Base-by-base conservation (phyloP, 2,329 filamentous ascomycete species). In the Lecanicillium sp. region DNA sequence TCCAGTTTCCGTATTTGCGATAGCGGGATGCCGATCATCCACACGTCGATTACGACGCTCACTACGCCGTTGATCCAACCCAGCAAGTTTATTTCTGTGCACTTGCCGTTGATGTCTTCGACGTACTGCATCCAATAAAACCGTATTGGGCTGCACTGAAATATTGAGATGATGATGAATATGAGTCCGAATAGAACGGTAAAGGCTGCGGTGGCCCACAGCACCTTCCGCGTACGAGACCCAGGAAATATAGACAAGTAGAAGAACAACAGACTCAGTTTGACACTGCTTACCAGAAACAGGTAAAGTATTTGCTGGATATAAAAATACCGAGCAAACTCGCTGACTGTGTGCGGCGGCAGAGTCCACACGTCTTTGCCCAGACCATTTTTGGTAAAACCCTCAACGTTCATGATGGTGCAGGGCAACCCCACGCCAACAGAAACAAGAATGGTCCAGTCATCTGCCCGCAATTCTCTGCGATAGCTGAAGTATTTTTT, bases 161-260 rank as follows among this genome's bases (percentile, higher is more conserved):
- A 70, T 9, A 72, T 48, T 13, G 58, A 62, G 8, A 64, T 51
- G 4, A 73, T 43, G n/a, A 66, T 37, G 30, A 71, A 76, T 3
- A 53, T 46, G 13, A 66, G 4, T 3, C 67, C 66, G 36, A 61
- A 68, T 1, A 62, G 6, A 5, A 50, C 32, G 27, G 60, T 62
- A 39, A 71, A 58, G 5, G 46, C 47, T 27, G 72, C 48, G 0
- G 68, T 69, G 14, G 42, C 57, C 56, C 61, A 65, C 7, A 74
- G 56, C 10, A 68, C 33, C 7, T 52, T 54, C 13, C 61, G 60
- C 9, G 72, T 60, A 3, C 36, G 40, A 0, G 36, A 42, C 0
- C 54, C 49, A 0, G 69, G 69, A 45, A 79, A 79, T 39, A 79
- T 69, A 37, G 70, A 65, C 4, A 73, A 55, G 46, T 75, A 77